A percentile compares a stretch with the other conserved stretches of the same genome.
Evolutionary conservation across 108 stramenopile species (phyloP).

Genomic region (Discostella stelligeroides): DNA sequence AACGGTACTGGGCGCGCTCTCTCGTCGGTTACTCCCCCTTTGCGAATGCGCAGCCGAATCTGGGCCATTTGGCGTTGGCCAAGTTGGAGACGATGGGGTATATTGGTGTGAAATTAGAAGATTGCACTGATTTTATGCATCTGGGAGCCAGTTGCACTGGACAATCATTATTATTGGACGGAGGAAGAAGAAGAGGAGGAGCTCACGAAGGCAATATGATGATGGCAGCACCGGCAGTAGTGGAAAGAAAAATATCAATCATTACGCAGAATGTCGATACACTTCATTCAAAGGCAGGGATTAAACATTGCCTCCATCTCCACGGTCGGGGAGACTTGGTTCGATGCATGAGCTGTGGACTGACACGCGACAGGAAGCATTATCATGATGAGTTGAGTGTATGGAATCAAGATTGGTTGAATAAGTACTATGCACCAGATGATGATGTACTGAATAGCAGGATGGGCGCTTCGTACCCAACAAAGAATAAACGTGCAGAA

Average conservation of each 20-base stretch:
- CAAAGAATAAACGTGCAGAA: background rate
- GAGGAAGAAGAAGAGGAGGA: background rate
- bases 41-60: constrained; percentile 70
- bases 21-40: constrained; percentile 89
- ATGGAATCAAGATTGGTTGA: constrained; percentile 77
- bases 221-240: too few species aligned
- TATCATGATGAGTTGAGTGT: constrained; percentile 76
- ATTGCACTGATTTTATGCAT: constrained; percentile 41
- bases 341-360: constrained; percentile 89
- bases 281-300: constrained; percentile 89
- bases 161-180: background rate
- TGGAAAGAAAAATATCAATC: constrained; percentile 46
- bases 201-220: too few species aligned
- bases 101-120: constrained; percentile 65
- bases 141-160: constrained; percentile 23
- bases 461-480: background rate
- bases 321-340: constrained; percentile 89
- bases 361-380: constrained; percentile 56
- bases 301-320: constrained; percentile 80
- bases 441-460: background rate
- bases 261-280: constrained; percentile 98
- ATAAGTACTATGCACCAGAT: constrained; percentile 19
- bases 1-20: constrained; percentile 96
- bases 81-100: constrained; percentile 71
- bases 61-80: constrained; percentile 87